Base-by-base conservation (phyloP, 139 green algal species). In the Tetradesmus obliquus region DNA sequence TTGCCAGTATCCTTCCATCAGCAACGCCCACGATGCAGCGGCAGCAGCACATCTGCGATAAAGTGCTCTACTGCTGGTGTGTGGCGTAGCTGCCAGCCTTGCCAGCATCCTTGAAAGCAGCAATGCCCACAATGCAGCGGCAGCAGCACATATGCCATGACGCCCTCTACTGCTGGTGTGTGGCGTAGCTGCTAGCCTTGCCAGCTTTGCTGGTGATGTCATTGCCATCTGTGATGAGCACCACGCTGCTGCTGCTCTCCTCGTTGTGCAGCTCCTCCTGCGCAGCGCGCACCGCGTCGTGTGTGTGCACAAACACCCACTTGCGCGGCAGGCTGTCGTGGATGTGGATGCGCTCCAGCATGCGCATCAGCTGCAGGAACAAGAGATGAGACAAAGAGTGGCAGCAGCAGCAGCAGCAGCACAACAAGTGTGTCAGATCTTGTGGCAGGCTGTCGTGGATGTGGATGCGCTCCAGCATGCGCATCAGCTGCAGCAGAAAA, bases 251-350 rank as follows among this genome's bases (percentile, higher is more conserved):
- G 17, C 57, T 9, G 6, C 3, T 76, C 53, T 79, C 57, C 22
- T 5, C 53, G 2, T 5, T 9, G 12, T 88, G 8, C 24, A 79
- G 19, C 7, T 57, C 84, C 15, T 54, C 66, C 4, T 79, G 66
- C 8, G 87, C 87, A 20, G 87, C 87, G 10, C 51, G 54, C 19
- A 91, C 71, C 3, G 71, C 87, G 20, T 91, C 87, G n/a, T 91
- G 74, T n/a, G 74, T 85, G 74, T 91, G 87, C 2, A 91, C 87
- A 76, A 86, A 91, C 19, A 91, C 79, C 87, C 87, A 91, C 55
- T 86, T 74, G 74, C 58, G 72, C 17, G 87, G 72, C 53, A 91
- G 53, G 54, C 55, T 74, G 3, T 91, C 87, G 58, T 79, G 17
- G 20, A 91, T 58, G 74, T 91, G 79, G n/a, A 86, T 85, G n/a